Base-by-base conservation (phyloP, 257 asterid species). In the Solanum neorickii region DNA sequence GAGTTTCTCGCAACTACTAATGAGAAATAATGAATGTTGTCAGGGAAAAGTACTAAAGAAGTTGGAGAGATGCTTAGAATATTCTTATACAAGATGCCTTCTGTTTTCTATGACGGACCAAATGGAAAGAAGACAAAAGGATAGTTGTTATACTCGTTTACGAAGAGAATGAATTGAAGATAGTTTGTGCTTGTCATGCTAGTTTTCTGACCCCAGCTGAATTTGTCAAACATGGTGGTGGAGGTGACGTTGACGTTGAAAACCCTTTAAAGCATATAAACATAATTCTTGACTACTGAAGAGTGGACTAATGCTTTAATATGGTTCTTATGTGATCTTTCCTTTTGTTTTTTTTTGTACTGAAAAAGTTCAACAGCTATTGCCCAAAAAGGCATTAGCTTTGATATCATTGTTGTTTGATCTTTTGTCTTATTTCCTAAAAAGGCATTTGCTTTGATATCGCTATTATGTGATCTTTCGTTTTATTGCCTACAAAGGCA, bases 101-200 rank as follows among this genome's bases (percentile, higher is more conserved):
- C 77, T 5, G 98, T 95, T n/a, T 88, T 93, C 23, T 93, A 89
- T 35, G 88, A 69, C 0, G 98, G 94, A 27, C 90, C 93, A 9
- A 86, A 93, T 6, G 93, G 95, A 9, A 88, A 47, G 83, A 93
- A 82, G 86, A 82, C 94, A 9, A 92, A 93, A 8, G 98, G 99
- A 12, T 91, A 31, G 33, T 3, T 95, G 85, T 86, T 96, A 85
- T 94, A 93, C 86, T 89, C 90, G 75, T 93, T 90, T 87, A 87
- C 39, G 62, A 94, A 91, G 44, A 23, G 98, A 31, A 94, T 80
- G 96, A 92, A 11, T 94, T 94, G 33, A 93, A 87, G 52, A 96
- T 96, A 21, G 88, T 96, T 12, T 95, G 98, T 44, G 95, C 92
- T 23, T 95, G 99, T 89, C 98, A 95, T 83, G 98, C 98, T 77